A percentile compares a stretch with the other conserved stretches of the same genome.
phyloP scores from a whole-genome alignment of 306 rosid genomes.

The Parietaria judaica region DNA sequence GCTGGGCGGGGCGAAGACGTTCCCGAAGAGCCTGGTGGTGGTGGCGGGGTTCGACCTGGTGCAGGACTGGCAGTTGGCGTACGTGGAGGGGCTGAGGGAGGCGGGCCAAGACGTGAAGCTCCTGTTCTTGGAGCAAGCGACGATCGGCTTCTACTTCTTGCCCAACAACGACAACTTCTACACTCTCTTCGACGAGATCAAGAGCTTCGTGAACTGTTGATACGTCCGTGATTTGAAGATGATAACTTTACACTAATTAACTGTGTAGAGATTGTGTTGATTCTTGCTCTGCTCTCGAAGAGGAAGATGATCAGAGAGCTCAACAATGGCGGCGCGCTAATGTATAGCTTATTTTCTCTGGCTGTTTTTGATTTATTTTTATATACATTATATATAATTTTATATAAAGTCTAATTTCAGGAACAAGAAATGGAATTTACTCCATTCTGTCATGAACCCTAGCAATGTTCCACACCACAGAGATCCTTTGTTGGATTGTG shows the following conservation, averaged over 20 bases:
- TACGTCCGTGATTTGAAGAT: not conserved
- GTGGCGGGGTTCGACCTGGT: conserved; percentile 88
- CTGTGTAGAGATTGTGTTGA: conserved; percentile 15
- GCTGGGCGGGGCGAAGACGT: conserved; percentile 39
- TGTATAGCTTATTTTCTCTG: not conserved
- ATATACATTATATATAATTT: conserved; percentile 33
- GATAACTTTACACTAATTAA: conserved; percentile 32
- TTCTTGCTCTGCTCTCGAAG: conserved; percentile 28
- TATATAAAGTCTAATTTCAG: conserved; percentile 42
- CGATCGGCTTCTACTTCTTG: conserved; percentile 91
- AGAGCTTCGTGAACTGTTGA: conserved; percentile 50
- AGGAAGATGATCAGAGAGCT: conserved; percentile 30
- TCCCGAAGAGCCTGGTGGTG: conserved; percentile 74
- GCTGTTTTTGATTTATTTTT: conserved; percentile 16
- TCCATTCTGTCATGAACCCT: conserved; percentile 42
- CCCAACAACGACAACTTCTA: conserved; percentile 79
- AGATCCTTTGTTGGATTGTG: conserved; percentile 6
- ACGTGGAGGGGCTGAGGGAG: conserved; percentile 57
- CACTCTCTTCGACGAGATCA: conserved; percentile 64
- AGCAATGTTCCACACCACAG: conserved; percentile 40
- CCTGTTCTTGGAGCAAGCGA: conserved; percentile 60
- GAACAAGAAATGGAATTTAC: conserved; percentile 27
- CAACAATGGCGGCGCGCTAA: conserved; percentile 32
- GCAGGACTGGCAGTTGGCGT: conserved; percentile 84
- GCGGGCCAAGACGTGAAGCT: conserved; percentile 54